Evolutionary conservation across 768 basidiomycete species (phyloP), one percentile per base, ranked within the genome.

Genomic region (Sistotremastrum niveocremeum): DNA sequence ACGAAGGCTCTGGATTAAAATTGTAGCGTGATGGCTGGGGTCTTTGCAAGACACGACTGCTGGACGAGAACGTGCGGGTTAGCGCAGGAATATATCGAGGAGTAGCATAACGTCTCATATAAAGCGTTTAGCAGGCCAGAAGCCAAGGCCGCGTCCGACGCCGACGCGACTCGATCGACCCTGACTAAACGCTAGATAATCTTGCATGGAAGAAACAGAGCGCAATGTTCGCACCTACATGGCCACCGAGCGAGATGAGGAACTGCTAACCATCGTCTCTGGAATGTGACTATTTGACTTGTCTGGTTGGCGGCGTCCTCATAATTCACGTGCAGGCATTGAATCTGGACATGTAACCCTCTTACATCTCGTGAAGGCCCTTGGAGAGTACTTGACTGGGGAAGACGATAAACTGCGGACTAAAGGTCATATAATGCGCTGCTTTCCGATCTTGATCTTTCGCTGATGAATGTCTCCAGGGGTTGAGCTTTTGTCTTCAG

Each of bases 361-460:
- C 9, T 65, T 91, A 4, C 73, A 81, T 50, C 65, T 98, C 20
- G 87, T 98, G 34, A 90, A 87, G 57, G 78, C 80, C 29, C 72
- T 95, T 0, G 88, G 88, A 37, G 82, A 86, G 53, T 90, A 84
- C 56, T 67, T 99, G 9, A 93, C 87, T 0, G 79, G 87, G 2
- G 86, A 91, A 47, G 84, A 94, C 46, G 85, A 82, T 54, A 66
- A 70, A 4, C 61, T 83, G 7, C 73, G 94, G 31, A 74, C 76
- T 6, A 88, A 88, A 69, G 94, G 94, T 88, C 49, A 40, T 55
- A 28, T 37, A 29, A 28, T 41, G 30, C 42, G 6, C 44, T 37
- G 31, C 44, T 50, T 11, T 29, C 31, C 41, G 41, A 39, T 33
- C 40, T 48, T 46, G 39, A 43, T 49, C 49, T 50, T 49, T 37